Base-by-base conservation (phyloP, 768 basidiomycete genomes). In the Neoboletus subvelutipes region DNA sequence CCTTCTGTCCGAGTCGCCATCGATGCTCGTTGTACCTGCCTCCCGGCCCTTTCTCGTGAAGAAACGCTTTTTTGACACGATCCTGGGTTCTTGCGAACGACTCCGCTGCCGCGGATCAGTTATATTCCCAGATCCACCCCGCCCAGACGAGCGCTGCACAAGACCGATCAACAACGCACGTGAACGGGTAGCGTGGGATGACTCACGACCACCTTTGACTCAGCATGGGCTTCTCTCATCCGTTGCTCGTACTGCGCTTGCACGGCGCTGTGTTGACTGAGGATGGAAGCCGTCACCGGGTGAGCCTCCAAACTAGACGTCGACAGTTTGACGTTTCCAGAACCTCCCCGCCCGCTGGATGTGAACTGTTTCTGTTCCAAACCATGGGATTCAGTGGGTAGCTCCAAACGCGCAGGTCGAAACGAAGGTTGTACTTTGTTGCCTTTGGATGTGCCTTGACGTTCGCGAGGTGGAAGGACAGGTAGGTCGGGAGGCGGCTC, bases 61-160 rank as follows among this genome's bases (percentile, higher is more conserved):
- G 50, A 64, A 48, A 8, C 34, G 45, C 9, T 10, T 48, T 29
- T 54, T 67, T 0, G 57, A n/a, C 2, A 33, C 0, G 6, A 36
- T 12, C 8, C 20, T 28, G n/a, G 22, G 13, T 1, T 53, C 60
- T 3, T 59, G 64, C 1, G 62, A 60, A 13, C 33, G 45, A 10
- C 50, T 56, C 12, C 59, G 60, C 12, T 50, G 57, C 33, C 41
- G 59, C 20, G 22, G 10, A 28, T 57, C 45, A 5, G 53, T 60
- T 51, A 70, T 70, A n/a, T 70, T 70, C 15, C 68, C 68, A 2
- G 59, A 60, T 3, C 68, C 68, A 3, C 68, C 68, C 12, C 69
- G 62, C 15, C 68, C 68, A 1, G 62, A 71, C 29, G 69, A 70
- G 22, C 45, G 63, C 69, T 70, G 33, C 18, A 12, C 42, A 20